Conservation (phyloP, 345 rosid genomes). For the Capsella bursapastoris region DNA sequence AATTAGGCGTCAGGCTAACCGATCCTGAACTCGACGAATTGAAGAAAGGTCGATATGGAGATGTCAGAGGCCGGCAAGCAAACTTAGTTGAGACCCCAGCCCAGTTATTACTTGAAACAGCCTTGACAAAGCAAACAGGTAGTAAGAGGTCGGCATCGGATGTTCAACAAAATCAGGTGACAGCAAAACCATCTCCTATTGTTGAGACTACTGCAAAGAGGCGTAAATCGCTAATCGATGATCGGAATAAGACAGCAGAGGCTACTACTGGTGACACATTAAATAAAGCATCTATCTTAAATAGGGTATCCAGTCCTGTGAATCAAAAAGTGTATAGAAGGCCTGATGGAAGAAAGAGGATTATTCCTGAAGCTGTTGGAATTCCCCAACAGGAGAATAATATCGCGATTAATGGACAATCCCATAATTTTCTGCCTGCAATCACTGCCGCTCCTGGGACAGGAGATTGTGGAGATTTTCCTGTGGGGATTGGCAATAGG, state of each 20-base stretch:
- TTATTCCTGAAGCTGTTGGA: constrained; percentile 98
- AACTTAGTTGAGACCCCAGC: constrained; percentile 94
- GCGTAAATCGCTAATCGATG: constrained; percentile 65
- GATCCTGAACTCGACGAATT: constrained; percentile 85
- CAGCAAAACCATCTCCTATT: constrained; percentile 61
- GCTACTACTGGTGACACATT: constrained; percentile 55
- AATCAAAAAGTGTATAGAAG: constrained; percentile 93
- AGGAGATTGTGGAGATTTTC: constrained; percentile 52
- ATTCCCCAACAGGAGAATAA: constrained; percentile 64
- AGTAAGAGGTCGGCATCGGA: constrained; percentile 65
- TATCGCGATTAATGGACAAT: constrained; percentile 47
- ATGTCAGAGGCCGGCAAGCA: constrained; percentile 89
- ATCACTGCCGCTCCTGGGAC: constrained; percentile 50
- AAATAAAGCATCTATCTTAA: constrained; percentile 56
- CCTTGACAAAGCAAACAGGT: constrained; percentile 73
- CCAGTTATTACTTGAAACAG: constrained; percentile 93
- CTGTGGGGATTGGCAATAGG: constrained; percentile 50
- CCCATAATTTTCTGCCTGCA: constrained; percentile 48
- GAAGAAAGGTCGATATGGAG: constrained; percentile 93
- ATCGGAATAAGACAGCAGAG: constrained; percentile 52
- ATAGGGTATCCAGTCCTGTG: constrained; percentile 76
- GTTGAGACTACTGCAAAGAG: constrained; percentile 51
- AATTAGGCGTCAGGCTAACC: constrained; percentile 76
- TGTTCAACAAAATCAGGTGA: constrained; percentile 59
- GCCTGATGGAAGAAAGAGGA: constrained; percentile 98